Percentiles rank a stretch among this genome's conserved stretches.
Conservation (phyloP, 83 land plant species). For the Picea abies region DNA sequence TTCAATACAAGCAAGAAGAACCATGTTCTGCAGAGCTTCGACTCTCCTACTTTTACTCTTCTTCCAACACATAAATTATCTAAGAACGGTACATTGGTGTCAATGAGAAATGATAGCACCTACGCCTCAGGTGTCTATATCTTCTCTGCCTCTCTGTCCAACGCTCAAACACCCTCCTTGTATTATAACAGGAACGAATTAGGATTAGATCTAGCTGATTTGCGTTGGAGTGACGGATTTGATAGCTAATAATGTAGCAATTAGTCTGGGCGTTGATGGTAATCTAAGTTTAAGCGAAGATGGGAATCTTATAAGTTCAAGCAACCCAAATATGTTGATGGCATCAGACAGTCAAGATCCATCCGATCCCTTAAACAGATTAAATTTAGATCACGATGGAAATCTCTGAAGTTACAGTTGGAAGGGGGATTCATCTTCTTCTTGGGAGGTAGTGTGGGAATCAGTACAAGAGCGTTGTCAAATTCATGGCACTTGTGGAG, state of each 20-base stretch:
- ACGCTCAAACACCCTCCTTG: neutral
- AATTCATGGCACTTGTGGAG: constrained; percentile 1
- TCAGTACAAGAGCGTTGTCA: neutral
- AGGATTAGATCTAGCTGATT: neutral
- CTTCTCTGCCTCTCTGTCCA: neutral
- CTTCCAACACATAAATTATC: neutral
- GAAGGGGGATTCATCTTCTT: no score
- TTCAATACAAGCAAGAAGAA: no score
- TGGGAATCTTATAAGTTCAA: neutral
- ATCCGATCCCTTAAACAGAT: neutral
- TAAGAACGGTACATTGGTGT: neutral
- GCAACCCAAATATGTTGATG: neutral
- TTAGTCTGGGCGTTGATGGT: neutral
- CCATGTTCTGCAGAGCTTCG: no score
- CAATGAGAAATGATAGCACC: neutral
- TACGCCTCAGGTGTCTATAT: neutral
- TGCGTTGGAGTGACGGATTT: no score
- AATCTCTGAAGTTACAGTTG: no score
- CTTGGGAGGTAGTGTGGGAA: neutral
- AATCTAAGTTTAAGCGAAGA: neutral
- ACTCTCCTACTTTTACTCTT: no score
- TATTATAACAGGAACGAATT: neutral
- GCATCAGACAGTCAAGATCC: neutral
- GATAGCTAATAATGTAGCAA: no score
- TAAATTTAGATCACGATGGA: no score